Evolutionary conservation across 1,139 yeast genomes (phyloP), one percentile per base, ranked within the genome.

Genomic region (Candida freyschussii): DNA sequence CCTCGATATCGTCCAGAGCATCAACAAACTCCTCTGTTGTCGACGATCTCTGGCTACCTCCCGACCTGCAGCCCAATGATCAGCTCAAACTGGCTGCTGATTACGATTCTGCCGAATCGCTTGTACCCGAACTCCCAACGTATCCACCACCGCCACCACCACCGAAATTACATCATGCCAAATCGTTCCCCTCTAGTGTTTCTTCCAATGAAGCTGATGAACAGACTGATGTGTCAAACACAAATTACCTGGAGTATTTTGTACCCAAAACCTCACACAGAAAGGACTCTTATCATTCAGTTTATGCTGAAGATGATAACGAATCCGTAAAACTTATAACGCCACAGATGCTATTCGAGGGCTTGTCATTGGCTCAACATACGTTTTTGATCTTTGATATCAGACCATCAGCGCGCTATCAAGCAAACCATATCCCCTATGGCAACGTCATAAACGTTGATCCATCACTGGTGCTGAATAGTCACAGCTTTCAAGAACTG

Each of bases 361-460:
- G 49, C 4, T 33, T 60, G 20, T 41, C 49, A 3, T 40, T 41
- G 20, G 46, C 43, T 3, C 26, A 33, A 1, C 41, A 40, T 6
- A 42, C 53, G 2, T 27, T 41, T 7, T 51, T 78, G 30, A 40
- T 78, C 9, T 66, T 81, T 27, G 91, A 82, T 52, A 64, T 70
- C 33, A 58, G 91, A 41, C 61, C 74, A 5, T 50, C 63, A 10
- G 64, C 63, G 32, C 72, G 70, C 22, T 77, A 58, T 44, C 60
- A 65, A 19, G 55, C 66, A 17, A 73, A 75, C 44, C 85, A 77
- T 48, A 72, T 81, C 10, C 66, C 62, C 17, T 60, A 51, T 13
- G 57, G 52, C 6, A 68, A 77, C 37, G 48, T 75, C 4, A 58
- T 81, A 5, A 76, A 77, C 39, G 64, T 82, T 14, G 85, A 78